Evolutionary conservation across 176 grass and related monocot genomes (phyloP).

Genomic region (Thinopyrum elongatum): DNA sequence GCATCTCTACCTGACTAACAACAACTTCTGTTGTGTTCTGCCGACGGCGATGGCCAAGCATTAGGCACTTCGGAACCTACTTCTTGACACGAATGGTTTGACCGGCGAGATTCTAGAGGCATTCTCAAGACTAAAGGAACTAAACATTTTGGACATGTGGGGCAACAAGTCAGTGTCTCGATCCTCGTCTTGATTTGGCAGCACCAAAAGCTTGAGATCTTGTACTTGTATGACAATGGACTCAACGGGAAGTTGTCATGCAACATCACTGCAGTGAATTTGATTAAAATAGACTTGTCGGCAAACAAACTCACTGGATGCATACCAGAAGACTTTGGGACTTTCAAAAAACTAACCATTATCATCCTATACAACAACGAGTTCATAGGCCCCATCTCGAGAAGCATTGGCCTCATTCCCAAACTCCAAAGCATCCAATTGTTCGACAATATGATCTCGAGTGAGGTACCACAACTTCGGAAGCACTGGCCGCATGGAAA

Average conservation of each 20-base stretch:
- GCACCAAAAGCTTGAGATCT: background rate
- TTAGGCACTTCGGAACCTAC: too few relatives aligned
- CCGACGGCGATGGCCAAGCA: too few relatives aligned
- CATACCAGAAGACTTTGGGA: conserved; percentile 35
- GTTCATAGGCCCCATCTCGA: conserved; percentile 44
- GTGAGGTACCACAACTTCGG: conserved; percentile 53
- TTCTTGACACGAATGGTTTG: too few relatives aligned
- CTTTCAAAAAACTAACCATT: conserved; percentile 11
- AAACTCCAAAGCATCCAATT: conserved; percentile 7
- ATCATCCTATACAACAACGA: conserved; percentile 46
- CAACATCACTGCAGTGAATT: background rate
- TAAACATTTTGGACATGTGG: conserved; percentile 6
- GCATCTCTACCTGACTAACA: too few relatives aligned
- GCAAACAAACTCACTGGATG: conserved; percentile 40
- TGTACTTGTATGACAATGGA: conserved; percentile 31
- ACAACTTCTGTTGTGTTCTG: too few relatives aligned
- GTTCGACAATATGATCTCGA: conserved; percentile 42
- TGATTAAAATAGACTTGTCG: conserved; percentile 42
- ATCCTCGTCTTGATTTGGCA: conserved; percentile 44
- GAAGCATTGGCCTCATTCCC: conserved; percentile 41
- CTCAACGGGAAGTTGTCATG: conserved; percentile 27
- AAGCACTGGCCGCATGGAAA: conserved; percentile 46
- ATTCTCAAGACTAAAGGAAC: conserved; percentile 20
- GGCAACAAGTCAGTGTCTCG: conserved; percentile 23
- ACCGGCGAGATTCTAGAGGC: conserved; percentile 37